Base-by-base conservation (phyloP, 305 asterid species). In the Galium porrigens region DNA sequence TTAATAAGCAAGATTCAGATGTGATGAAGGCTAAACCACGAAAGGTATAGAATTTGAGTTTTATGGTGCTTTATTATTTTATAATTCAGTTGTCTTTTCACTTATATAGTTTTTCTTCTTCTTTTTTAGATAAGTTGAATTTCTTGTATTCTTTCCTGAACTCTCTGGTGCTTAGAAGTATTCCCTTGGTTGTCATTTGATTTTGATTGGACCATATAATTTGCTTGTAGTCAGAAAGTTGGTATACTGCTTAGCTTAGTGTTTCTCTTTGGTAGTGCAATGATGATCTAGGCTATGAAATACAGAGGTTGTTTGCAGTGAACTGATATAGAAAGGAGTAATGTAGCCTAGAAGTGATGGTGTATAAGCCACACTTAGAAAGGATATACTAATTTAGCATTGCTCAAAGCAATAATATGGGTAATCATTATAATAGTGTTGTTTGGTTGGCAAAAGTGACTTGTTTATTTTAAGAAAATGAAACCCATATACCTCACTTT, bases 11-110 rank as follows among this genome's bases (percentile, higher is more conserved):
- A 77, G 99, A 92, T 80, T 87, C 85, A 32, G 97, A 92, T 82
- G 99, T 92, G 67, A 92, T 92, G 99, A 87, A 84, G 84, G 85
- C 94, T 67, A 89, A 92, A 79, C 99, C 97, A 60, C 97, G 99
- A 72, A 92, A 89, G 99, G 99, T 92, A 76, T 71, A 57, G 14
- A 1, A 53, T 5, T n/a, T 33, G 12, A 46, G 36, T 41, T 56
- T 55, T 25, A 48, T 12, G 39, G 53, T 52, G 34, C 14, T 39
- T 62, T 9, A 56, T 11, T 12, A 32, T 20, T 56, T 60, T 15
- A 30, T 39, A 6, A 10, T 5, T 2, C 56, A 36, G 22, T 68
- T 52, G 33, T 8, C 42, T 11, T 18, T 57, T 25, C 6, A 10
- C 42, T 53, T 10, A 18, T 39, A 17, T 56, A 11, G 62, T 6